Conservation (phyloP, 2,329 filamentous ascomycete genomes). For the Passalora sequoiae region DNA sequence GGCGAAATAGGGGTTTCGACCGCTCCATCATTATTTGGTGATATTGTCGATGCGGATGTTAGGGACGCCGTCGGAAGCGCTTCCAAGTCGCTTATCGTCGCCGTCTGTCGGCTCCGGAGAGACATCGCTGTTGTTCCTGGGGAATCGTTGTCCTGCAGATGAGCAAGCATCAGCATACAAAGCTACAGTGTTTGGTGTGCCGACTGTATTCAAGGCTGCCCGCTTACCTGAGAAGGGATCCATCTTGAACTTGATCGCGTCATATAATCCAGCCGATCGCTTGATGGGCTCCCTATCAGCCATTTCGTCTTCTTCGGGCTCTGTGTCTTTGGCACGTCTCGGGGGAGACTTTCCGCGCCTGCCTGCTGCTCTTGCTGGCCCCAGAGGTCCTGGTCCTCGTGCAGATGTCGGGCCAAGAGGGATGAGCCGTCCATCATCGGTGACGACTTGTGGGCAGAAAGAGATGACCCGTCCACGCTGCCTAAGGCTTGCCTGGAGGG, state of each 20-base stretch:
- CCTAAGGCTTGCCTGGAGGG: constrained; percentile 29
- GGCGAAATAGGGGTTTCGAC: constrained; percentile 15
- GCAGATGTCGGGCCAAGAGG: constrained; percentile 24
- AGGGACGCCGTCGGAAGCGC: constrained; percentile 24
- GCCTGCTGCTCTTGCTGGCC: constrained; percentile 14
- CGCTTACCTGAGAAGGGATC: constrained; percentile 32
- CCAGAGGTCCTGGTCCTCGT: constrained; percentile 13
- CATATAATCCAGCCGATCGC: constrained; percentile 21
- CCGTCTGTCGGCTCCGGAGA: constrained; percentile 1
- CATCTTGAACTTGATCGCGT: constrained; percentile 27
- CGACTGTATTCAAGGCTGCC: background rate
- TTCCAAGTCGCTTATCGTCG: constrained; percentile 21
- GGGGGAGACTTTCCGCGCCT: constrained; percentile 26
- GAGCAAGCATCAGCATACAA: constrained; percentile 2
- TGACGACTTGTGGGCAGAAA: constrained; percentile 31
- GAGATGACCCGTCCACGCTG: constrained; percentile 33
- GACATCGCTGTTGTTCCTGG: constrained; percentile 22
- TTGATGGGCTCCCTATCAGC: constrained; percentile 22
- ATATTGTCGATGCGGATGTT: constrained; percentile 33
- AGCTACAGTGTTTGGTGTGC: background rate
- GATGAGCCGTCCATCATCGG: constrained; percentile 32
- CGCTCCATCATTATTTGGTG: constrained; percentile 27
- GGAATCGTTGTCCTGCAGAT: constrained; percentile 23
- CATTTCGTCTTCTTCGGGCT: constrained; percentile 29
- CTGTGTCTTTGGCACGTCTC: constrained; percentile 25